These are phyloP conservation scores for Keithomyces neogunnii DNA, from an alignment of 2,329 filamentous ascomycete species.

Conservation along the genomic window DNA sequence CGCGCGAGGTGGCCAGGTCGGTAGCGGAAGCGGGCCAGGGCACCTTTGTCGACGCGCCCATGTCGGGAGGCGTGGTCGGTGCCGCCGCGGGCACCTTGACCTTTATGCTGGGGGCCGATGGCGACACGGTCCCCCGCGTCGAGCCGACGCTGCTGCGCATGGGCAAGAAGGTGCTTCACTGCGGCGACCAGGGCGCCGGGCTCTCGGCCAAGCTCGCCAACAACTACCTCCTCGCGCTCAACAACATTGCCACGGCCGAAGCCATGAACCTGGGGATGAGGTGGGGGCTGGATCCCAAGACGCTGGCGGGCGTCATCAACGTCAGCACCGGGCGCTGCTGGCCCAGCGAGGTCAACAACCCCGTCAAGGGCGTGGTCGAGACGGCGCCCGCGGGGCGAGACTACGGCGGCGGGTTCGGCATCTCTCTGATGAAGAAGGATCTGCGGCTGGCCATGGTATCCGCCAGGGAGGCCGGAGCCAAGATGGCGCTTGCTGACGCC, in stretches of 20 bases:
- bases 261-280: constrained; percentile 57
- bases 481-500: constrained; percentile 53
- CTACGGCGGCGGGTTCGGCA: constrained; percentile 70
- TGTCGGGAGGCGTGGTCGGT: constrained; percentile 93
- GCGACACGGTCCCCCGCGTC: constrained; percentile 52
- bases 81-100: constrained; percentile 81
- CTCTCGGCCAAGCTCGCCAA: constrained; percentile 92
- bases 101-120: constrained; percentile 82
- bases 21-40: constrained; percentile 59
- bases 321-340: constrained; percentile 91
- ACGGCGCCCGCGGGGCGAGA: constrained; percentile 67
- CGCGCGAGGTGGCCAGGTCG: constrained; percentile 63
- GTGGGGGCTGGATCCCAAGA: constrained; percentile 51
- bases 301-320: constrained; percentile 80
- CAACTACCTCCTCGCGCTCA: constrained; percentile 91
- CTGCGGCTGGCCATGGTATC: constrained; percentile 64
- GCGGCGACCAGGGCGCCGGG: constrained; percentile 76
- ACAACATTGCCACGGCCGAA: constrained; percentile 69
- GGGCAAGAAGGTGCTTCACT: constrained; percentile 79
- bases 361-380: constrained; percentile 75
- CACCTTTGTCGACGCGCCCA: constrained; percentile 85
- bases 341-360: constrained; percentile 94
- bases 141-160: constrained; percentile 68
- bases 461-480: constrained; percentile 57
- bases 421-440: constrained; percentile 75